These are phyloP conservation scores for Panicum hallii DNA, from an alignment of 202 grass and related monocot species.

Conservation along the genomic window DNA sequence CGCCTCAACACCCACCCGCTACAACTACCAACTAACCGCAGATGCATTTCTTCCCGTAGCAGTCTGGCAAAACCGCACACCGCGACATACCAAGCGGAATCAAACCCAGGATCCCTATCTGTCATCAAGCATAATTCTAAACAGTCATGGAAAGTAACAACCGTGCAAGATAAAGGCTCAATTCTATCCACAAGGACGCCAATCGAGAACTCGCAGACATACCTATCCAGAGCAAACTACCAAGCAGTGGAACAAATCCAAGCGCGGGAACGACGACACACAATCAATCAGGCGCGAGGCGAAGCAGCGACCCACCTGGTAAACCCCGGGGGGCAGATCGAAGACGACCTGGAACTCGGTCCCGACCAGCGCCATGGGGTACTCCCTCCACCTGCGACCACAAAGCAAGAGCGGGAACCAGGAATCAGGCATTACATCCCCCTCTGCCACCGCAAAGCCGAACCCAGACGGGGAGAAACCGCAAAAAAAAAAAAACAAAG, in stretches of 20 bases:
- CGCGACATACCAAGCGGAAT: conserved; percentile 2
- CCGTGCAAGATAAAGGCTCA: neutral
- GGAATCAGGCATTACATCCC: conserved; percentile 31
- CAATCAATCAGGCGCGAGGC: neutral
- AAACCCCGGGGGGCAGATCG: conserved; percentile 65
- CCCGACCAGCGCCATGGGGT: conserved; percentile 55
- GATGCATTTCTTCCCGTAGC: neutral
- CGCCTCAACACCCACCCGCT: neutral
- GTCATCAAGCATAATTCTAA: conserved; percentile 11
- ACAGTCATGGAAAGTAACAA: neutral
- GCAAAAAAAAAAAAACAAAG: neutral
- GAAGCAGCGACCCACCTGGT: conserved; percentile 47
- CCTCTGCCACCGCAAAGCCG: neutral
- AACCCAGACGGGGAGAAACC: neutral
- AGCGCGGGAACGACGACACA: neutral
- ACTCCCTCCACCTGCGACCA: conserved; percentile 55
- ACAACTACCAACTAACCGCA: conserved; percentile 40
- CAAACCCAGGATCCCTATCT: neutral
- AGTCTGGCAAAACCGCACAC: neutral
- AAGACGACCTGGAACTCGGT: conserved; percentile 60
- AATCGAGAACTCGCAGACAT: neutral
- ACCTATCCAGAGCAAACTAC: neutral
- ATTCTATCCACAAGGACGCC: neutral
- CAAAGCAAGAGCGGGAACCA: neutral
- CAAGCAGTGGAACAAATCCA: neutral